These are phyloP conservation scores for Gilbertella persicaria DNA, from an alignment of 371 early-diverging fungal genomes.

Conservation along the genomic window DNA sequence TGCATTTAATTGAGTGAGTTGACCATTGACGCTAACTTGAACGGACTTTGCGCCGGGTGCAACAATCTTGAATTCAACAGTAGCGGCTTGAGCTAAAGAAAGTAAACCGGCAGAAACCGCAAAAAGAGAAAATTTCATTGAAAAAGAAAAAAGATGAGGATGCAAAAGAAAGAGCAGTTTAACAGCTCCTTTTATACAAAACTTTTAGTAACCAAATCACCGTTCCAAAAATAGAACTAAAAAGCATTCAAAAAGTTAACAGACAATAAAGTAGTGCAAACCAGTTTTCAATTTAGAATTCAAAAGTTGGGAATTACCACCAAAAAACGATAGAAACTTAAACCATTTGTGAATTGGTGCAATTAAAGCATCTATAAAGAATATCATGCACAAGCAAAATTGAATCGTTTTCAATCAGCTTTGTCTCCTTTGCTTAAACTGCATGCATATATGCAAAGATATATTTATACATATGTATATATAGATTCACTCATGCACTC, in stretches of 20 bases:
- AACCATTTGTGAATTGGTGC: no score
- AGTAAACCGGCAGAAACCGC: constrained; percentile 12
- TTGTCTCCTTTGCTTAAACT: no score
- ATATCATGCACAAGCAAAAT: no score
- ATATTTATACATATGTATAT: no score
- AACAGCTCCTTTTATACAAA: background rate
- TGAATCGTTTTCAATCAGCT: no score
- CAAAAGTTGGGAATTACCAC: background rate
- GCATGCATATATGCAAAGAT: no score
- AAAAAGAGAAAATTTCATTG: constrained; percentile 24
- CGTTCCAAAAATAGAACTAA: background rate
- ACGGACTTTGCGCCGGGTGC: constrained; percentile 47
- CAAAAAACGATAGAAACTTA: no score
- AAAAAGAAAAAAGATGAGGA: background rate
- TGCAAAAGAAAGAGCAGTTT: background rate
- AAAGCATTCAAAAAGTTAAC: no score
- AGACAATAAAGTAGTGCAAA: no score
- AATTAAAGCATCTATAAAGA: no score
- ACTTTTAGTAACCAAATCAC: background rate
- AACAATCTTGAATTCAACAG: constrained; percentile 49
- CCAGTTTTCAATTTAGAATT: background rate
- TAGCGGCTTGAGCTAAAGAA: constrained; percentile 33
- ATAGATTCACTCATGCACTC: no score
- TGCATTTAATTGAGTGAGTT: constrained; percentile 27
- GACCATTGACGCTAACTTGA: constrained; percentile 46